phyloP scores from a whole-genome alignment of 164 flowering plant species.

The Pachysandra terminalis region DNA sequence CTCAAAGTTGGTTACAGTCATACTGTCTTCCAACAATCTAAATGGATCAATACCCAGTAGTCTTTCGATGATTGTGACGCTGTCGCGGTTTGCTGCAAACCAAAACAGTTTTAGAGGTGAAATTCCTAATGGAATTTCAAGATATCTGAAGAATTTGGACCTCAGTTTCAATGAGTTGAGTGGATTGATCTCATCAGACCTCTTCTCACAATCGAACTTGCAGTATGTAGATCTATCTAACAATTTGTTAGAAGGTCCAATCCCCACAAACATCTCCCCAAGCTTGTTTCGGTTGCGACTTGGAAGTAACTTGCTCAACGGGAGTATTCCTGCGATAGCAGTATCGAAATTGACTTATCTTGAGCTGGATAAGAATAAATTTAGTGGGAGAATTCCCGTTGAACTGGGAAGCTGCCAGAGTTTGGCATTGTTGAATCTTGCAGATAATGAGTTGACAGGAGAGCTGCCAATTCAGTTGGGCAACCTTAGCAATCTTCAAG shows the following conservation, averaged over 20 bases:
- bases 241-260: slow-evolving; percentile 43
- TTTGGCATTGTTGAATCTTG: slow-evolving; percentile 52
- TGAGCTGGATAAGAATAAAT: slow-evolving; percentile 53
- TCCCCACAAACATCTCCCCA: slow-evolving; percentile 39
- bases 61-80: slow-evolving; percentile 32
- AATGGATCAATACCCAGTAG: slow-evolving; percentile 43
- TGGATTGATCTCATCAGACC: slow-evolving; percentile 50
- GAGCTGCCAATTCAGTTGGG: slow-evolving; percentile 42
- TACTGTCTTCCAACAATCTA: slow-evolving; percentile 47
- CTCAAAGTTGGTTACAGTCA: slow-evolving; percentile 35
- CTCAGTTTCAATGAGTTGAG: slow-evolving; percentile 52
- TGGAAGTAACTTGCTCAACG: slow-evolving; percentile 47
- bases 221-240: slow-evolving; percentile 46
- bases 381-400: slow-evolving; percentile 45
- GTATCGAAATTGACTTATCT: slow-evolving; percentile 42
- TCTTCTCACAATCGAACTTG: slow-evolving; percentile 37
- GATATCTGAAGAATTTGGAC: slow-evolving; percentile 33
- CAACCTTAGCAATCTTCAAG: slow-evolving; percentile 44
- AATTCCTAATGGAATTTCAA: slow-evolving; percentile 45
- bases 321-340: slow-evolving; percentile 28
- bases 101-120: slow-evolving; percentile 42
- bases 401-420: slow-evolving; percentile 42
- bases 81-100: slow-evolving; percentile 59
- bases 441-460: slow-evolving; percentile 45
- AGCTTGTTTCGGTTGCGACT: slow-evolving; percentile 53